A percentile compares a stretch with the other conserved stretches of the same genome.
These are phyloP conservation scores for Globomyces pollinis-pini DNA, from an alignment of 192 early-diverging fungal species.

Conservation along the genomic window DNA sequence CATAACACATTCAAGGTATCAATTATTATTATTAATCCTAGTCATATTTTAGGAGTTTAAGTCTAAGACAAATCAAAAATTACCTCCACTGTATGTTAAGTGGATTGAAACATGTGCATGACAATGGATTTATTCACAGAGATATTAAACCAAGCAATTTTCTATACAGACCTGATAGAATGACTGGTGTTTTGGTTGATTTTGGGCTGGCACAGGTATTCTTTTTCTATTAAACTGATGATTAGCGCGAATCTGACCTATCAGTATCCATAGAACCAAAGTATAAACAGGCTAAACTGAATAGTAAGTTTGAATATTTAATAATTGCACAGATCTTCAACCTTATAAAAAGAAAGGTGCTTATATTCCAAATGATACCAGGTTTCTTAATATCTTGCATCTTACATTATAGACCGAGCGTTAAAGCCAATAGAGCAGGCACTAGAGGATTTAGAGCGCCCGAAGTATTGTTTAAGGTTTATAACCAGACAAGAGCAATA, in stretches of 20 bases:
- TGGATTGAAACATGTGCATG: conserved; percentile 66
- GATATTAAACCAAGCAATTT: conserved; percentile 96
- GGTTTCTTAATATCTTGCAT: too few species aligned
- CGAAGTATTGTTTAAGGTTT: conserved; percentile 78
- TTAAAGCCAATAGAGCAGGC: conserved; percentile 78
- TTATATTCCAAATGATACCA: background rate
- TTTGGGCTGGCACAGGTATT: conserved; percentile 81
- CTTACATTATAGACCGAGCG: conserved; percentile 50
- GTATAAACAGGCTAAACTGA: background rate
- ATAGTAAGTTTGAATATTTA: background rate
- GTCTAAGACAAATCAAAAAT: conserved; percentile 59
- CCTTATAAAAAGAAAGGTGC: too few species aligned
- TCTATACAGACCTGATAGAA: conserved; percentile 62
- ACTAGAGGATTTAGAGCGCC: conserved; percentile 91
- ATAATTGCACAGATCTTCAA: background rate
- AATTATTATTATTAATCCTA: conserved; percentile 38
- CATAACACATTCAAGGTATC: conserved; percentile 75
- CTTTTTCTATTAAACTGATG: background rate
- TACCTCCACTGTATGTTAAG: conserved; percentile 70
- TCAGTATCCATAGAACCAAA: too few species aligned
- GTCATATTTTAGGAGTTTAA: conserved; percentile 57
- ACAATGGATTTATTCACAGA: conserved; percentile 63
- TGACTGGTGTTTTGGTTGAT: conserved; percentile 79
- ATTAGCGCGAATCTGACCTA: background rate
- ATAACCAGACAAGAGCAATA: conserved; percentile 69